Base-by-base conservation (phyloP, 768 basidiomycete genomes). In the Leccinellum rugosiceps region DNA sequence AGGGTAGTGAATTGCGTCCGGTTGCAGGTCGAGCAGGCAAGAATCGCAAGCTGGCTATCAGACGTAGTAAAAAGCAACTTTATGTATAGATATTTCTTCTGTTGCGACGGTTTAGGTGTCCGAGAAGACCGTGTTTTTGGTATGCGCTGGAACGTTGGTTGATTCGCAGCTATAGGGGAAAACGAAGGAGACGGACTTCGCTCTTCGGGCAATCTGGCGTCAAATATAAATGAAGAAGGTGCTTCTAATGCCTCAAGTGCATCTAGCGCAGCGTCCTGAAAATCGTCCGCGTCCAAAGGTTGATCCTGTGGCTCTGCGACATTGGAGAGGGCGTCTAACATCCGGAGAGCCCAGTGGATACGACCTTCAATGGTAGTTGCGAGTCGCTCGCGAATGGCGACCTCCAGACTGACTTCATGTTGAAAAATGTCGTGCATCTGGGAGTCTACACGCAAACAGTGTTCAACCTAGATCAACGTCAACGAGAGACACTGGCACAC, bases 1-100 rank as follows among this genome's bases (percentile, higher is more conserved):
- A 83, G 72, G 25, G 73, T 81, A 23, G 77, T 79, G 62, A 82
- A 81, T 48, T 83, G 78, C 7, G 72, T 74, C 21, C 80, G 76
- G 9, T 62, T 47, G 58, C 80, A 82, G 52, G 74, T 76, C 0
- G 76, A 72, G 63, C 80, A 82, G 5, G 63, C 68, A 35, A 82
- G 74, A 47, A 73, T 57, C 5, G 64, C 68, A 19, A 75, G 57
- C 26, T 74, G 69, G 19, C 63, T 67, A 23, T 65, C 65, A 14
- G 66, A 70, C 4, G 68, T 52, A 34, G 64, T 58, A 46, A 76
- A 58, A 26, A 66, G 57, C 3, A 72, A 64, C 48, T 76, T 76
- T 34, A 80, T 68, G 66, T 74, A 81, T 17, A 80, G 62, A 26
- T 75, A 61, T 53, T 78, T 77, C 59, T 72, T 74, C 26, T 63